A percentile compares a stretch with the other conserved stretches of the same genome.
Evolutionary conservation across 2,329 filamentous ascomycete species (phyloP).

Genomic region (Plectosphaerella plurivora): DNA sequence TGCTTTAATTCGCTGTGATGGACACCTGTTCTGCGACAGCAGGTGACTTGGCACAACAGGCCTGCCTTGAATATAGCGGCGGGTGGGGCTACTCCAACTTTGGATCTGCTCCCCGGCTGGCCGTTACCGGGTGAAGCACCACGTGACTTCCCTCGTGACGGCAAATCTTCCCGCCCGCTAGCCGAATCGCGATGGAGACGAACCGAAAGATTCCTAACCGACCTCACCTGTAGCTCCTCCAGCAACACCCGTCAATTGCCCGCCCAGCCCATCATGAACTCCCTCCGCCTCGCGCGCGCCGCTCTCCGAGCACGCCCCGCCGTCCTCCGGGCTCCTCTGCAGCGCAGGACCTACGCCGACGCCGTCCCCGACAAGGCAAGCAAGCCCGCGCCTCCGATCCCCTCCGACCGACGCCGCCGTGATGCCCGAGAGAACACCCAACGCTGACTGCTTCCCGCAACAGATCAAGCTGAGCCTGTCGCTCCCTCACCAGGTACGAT

Average conservation of each 20-base stretch:
- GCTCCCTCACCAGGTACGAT: constrained; percentile 94
- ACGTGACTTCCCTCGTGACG: constrained; percentile 27
- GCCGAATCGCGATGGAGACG: constrained; percentile 32
- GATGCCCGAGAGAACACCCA: neutral
- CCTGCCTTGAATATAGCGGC: too few relatives aligned
- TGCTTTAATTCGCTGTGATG: too few relatives aligned
- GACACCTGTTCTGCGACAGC: too few relatives aligned
- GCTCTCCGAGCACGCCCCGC: constrained; percentile 80
- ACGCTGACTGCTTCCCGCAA: constrained; percentile 19
- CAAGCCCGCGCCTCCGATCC: neutral
- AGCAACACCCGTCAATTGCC: constrained; percentile 47
- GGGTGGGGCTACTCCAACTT: too few relatives aligned
- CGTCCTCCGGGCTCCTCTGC: constrained; percentile 68
- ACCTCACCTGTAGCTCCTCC: constrained; percentile 35
- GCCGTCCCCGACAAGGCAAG: constrained; percentile 76
- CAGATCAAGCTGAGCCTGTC: constrained; percentile 96
- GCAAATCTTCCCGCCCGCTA: constrained; percentile 23
- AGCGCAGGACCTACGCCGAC: constrained; percentile 89
- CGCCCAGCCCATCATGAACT: constrained; percentile 72
- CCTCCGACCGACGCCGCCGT: neutral
- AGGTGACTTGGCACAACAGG: neutral
- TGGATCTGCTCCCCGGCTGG: too few relatives aligned
- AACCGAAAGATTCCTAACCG: constrained; percentile 44
- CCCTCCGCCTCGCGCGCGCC: constrained; percentile 84
- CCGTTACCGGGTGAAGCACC: constrained; percentile 6